Evolutionary conservation across 169 alveolate genomes (phyloP), one percentile per base, ranked within the genome.

Genomic region (Eimeria necatrix): DNA sequence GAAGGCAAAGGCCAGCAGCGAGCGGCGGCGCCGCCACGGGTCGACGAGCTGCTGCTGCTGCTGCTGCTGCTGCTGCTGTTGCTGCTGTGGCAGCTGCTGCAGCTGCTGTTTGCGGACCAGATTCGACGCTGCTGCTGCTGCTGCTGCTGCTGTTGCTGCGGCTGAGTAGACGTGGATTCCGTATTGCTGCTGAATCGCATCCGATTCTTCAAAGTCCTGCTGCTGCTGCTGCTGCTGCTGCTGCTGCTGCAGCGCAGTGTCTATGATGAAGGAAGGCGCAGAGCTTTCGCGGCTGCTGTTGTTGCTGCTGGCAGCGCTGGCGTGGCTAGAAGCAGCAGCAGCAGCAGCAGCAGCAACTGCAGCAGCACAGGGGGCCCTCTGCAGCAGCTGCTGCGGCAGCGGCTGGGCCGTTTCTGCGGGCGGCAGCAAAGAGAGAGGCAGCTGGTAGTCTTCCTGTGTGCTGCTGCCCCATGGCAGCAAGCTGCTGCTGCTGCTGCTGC

Each of bases 221-320:
- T 64, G 76, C 26, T 64, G 14, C 26, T 14, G 41, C 9, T n/a
- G 32, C 20, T 64, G 76, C 76, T 64, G 76, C 76, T 64, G 76
- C 76, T 64, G 76, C 76, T 14, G 26, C 76, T 9, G 41, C 76
- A 14, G 41, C 5, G 76, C 76, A 14, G 14, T n/a, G 76, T n/a
- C 76, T 14, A 9, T 24, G 26, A 9, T 5, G 20, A 24, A 5
- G 26, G 26, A 9, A 64, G 14, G 76, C 76, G 84, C 20, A 48
- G 26, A 8, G 59, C n/a, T 20, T 7, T 9, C 53, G 10, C 14
- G 14, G 7, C 53, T 52, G 49, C 84, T 73, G 84, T 52, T 73
- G 84, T n/a, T 73, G 84, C 84, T 73, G 84, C 84, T 73, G 84
- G 20, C 9, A 5, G 76, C 76, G 5, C 20, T n/a, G n/a, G 76